phyloP scores from a whole-genome alignment of 2,329 filamentous ascomycete species.

The Ophiosphaerella korrae region DNA sequence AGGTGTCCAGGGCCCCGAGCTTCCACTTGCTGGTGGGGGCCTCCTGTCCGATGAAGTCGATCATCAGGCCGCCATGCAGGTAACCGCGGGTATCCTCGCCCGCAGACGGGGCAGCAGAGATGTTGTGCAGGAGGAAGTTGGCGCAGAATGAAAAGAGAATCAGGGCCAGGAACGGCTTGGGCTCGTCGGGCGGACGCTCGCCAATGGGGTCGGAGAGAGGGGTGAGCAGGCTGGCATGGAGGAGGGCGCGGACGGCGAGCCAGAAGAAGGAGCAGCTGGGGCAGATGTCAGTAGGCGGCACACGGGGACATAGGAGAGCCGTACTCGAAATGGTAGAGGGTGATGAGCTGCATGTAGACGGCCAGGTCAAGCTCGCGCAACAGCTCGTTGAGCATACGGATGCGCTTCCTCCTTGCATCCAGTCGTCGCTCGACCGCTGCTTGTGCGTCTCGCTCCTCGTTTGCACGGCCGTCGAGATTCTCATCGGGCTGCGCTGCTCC shows the following conservation, averaged over 20 bases:
- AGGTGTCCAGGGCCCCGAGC: conserved; percentile 59
- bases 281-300: conserved; percentile 1
- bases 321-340: conserved; percentile 68
- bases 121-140: conserved; percentile 61
- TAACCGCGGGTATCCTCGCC: conserved; percentile 59
- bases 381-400: conserved; percentile 57
- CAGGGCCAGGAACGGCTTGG: conserved; percentile 59
- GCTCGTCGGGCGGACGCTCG: conserved; percentile 55
- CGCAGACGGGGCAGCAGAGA: conserved; percentile 48
- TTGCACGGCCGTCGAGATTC: conserved; percentile 24
- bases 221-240: conserved; percentile 64
- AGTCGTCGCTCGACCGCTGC: conserved; percentile 31
- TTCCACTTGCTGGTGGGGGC: conserved; percentile 60
- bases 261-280: conserved; percentile 63
- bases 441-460: conserved; percentile 24
- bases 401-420: conserved; percentile 44
- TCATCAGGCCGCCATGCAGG: conserved; percentile 65
- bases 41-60: conserved; percentile 68
- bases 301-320: conserved; percentile 22
- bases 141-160: conserved; percentile 61
- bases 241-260: conserved; percentile 59
- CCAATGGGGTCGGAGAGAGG: conserved; percentile 58
- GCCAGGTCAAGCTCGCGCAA: conserved; percentile 63
- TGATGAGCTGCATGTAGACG: conserved; percentile 65
- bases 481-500: conserved; percentile 30